Percentiles rank a stretch among this genome's conserved stretches.
Evolutionary conservation across 768 basidiomycete species (phyloP).

Genomic region (Trametes coccinea): DNA sequence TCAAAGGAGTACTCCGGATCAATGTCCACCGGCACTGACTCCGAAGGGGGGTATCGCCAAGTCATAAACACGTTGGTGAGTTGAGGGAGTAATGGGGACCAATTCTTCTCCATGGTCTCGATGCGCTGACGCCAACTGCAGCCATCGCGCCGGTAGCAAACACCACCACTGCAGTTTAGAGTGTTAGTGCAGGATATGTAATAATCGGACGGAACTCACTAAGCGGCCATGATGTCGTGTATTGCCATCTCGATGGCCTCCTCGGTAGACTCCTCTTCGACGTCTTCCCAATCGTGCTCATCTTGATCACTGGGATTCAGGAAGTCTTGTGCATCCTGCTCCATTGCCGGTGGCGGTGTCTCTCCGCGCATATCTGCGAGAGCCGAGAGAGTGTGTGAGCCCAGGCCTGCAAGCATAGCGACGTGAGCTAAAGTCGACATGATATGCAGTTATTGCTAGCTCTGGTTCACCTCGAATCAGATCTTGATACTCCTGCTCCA

Average conservation of each 20-base stretch:
- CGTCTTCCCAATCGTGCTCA: not conserved
- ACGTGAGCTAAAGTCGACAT: not conserved
- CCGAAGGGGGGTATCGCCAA: not conserved
- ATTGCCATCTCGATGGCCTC: not conserved
- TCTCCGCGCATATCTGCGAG: not conserved
- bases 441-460: not conserved
- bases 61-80: slow-evolving; percentile 5
- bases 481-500: not conserved
- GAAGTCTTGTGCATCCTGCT: not conserved
- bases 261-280: not conserved
- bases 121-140: slow-evolving; percentile 14
- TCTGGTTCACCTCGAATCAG: not conserved
- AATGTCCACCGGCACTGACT: not conserved
- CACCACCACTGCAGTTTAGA: not conserved
- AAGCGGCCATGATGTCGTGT: not conserved
- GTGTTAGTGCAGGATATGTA: no score
- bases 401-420: not conserved
- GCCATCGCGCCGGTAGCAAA: not conserved
- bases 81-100: not conserved
- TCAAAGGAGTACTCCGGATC: slow-evolving; percentile 1
- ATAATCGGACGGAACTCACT: no score
- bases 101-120: slow-evolving; percentile 3
- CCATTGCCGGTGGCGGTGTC: not conserved
- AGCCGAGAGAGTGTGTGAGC: not conserved
- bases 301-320: not conserved